Evolutionary conservation across 2,329 filamentous ascomycete genomes (phyloP).

Genomic region (Nemania serpens): DNA sequence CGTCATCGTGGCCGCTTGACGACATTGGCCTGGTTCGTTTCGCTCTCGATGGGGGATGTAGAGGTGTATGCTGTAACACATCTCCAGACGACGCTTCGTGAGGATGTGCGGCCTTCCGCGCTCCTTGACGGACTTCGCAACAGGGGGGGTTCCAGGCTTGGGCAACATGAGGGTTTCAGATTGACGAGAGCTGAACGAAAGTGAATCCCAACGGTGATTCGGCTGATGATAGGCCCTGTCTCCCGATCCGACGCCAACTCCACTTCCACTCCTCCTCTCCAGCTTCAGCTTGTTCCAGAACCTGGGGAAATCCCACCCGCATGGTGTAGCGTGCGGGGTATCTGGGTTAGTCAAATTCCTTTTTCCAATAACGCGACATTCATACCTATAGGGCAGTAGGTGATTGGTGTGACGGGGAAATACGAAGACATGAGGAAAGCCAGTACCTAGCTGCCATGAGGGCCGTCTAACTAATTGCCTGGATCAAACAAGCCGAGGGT

Average conservation of each 20-base stretch:
- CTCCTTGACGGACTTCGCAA: slow-evolving; percentile 14
- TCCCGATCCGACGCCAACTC: slow-evolving; percentile 27
- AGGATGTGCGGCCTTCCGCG: slow-evolving; percentile 17
- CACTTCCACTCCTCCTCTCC: slow-evolving; percentile 25
- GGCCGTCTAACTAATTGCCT: too few relatives aligned
- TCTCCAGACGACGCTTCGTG: slow-evolving; percentile 19
- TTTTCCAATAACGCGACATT: not conserved
- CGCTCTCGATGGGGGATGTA: slow-evolving; percentile 18
- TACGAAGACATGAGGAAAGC: too few relatives aligned
- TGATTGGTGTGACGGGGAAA: too few relatives aligned
- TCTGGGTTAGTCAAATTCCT: not conserved
- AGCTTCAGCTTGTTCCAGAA: slow-evolving; percentile 29
- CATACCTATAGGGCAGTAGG: too few relatives aligned
- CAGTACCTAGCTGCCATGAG: too few relatives aligned
- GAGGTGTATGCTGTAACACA: slow-evolving; percentile 16
- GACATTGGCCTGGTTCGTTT: slow-evolving; percentile 27
- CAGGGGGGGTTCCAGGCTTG: slow-evolving; percentile 11
- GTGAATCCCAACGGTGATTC: slow-evolving; percentile 5
- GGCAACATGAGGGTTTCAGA: slow-evolving; percentile 24
- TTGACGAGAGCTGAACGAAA: slow-evolving; percentile 21
- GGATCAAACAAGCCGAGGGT: too few relatives aligned
- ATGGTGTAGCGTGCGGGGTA: slow-evolving; percentile 27
- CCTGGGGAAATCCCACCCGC: slow-evolving; percentile 26
- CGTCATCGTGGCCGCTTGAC: slow-evolving; percentile 32
- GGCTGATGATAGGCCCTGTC: slow-evolving; percentile 25